These are phyloP conservation scores for Pulchroboletus neoregius DNA, from an alignment of 1,284 basidiomycete species.

Conservation along the genomic window DNA sequence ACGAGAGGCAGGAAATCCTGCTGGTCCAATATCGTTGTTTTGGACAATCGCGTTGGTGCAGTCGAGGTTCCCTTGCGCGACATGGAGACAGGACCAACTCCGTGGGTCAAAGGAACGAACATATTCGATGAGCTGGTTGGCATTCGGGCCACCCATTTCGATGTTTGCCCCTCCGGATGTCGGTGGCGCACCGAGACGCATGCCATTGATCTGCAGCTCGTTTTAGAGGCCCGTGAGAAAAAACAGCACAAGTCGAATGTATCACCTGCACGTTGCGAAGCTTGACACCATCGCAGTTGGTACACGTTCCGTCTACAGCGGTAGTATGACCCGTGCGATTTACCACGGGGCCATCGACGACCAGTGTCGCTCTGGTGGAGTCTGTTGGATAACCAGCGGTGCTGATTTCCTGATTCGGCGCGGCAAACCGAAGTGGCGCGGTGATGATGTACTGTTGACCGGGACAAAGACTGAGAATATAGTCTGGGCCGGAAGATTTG, in stretches of 20 bases:
- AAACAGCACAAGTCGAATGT: conserved; percentile 20
- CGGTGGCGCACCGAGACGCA: conserved; percentile 48
- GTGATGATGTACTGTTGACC: conserved; percentile 57
- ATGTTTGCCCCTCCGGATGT: conserved; percentile 68
- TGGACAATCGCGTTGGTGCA: conserved; percentile 66
- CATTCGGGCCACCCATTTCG: conserved; percentile 71
- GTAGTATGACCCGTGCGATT: conserved; percentile 64
- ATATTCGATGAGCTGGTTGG: conserved; percentile 64
- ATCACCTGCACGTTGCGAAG: conserved; percentile 69
- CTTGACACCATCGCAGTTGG: conserved; percentile 52
- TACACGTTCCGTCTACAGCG: conserved; percentile 64
- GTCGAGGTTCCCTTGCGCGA: conserved; percentile 60
- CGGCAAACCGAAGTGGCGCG: conserved; percentile 61
- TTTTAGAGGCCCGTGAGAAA: conserved; percentile 30
- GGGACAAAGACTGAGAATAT: conserved; percentile 49
- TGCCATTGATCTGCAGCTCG: conserved; percentile 59
- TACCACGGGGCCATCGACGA: conserved; percentile 52
- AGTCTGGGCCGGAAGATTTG: no score
- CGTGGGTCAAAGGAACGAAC: conserved; percentile 69
- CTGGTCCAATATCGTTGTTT: conserved; percentile 79
- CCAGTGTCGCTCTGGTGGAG: conserved; percentile 48
- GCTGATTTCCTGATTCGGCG: conserved; percentile 71
- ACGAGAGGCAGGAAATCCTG: conserved; percentile 59
- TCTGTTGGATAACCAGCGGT: conserved; percentile 70
- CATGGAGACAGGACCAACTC: conserved; percentile 71